A percentile compares a stretch with the other conserved stretches of the same genome.
phyloP scores from a whole-genome alignment of 257 asterid species.

The Phtheirospermum japonicum region DNA sequence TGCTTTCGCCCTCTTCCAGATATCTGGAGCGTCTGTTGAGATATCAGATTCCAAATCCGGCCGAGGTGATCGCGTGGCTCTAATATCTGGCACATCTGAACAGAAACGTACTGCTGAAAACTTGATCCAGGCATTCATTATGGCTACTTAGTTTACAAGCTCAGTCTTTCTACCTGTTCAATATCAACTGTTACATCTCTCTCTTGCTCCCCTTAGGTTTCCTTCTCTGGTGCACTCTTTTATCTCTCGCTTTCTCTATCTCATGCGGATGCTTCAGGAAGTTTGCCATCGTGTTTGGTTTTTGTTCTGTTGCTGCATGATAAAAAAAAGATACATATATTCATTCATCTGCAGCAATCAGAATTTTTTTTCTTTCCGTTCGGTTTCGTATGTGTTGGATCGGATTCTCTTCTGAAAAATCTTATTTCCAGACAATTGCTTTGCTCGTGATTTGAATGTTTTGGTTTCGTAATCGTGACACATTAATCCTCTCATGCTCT shows the following conservation, averaged over 20 bases:
- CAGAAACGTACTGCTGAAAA: slow-evolving; percentile 94
- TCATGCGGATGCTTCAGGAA: slow-evolving; percentile 36
- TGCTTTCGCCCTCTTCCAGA: slow-evolving; percentile 54
- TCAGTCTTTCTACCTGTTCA: slow-evolving; percentile 9
- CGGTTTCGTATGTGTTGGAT: slow-evolving; percentile 15
- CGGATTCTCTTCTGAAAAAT: slow-evolving; percentile 36
- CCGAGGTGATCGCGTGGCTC: slow-evolving; percentile 84
- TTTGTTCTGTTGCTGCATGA: slow-evolving; percentile 41
- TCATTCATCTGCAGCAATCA: slow-evolving; percentile 41
- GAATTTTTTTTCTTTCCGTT: slow-evolving; percentile 46
- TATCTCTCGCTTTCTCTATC: slow-evolving; percentile 38
- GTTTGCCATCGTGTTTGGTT: slow-evolving; percentile 29
- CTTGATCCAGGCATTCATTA: slow-evolving; percentile 90
- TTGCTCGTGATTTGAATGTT: slow-evolving; percentile 36
- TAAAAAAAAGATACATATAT: no score
- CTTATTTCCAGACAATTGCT: slow-evolving; percentile 36
- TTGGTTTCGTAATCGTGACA: slow-evolving; percentile 29
- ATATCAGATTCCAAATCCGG: slow-evolving; percentile 73
- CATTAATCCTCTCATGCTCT: slow-evolving; percentile 29
- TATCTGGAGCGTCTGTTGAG: slow-evolving; percentile 90
- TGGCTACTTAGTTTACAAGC: slow-evolving; percentile 66
- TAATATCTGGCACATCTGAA: slow-evolving; percentile 81
- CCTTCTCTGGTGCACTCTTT: slow-evolving; percentile 33
- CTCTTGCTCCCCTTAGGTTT: slow-evolving; percentile 44
- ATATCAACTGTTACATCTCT: slow-evolving; percentile 34